Base-by-base conservation (phyloP, 1,284 basidiomycete genomes). In the Boletellus deceptivus region DNA sequence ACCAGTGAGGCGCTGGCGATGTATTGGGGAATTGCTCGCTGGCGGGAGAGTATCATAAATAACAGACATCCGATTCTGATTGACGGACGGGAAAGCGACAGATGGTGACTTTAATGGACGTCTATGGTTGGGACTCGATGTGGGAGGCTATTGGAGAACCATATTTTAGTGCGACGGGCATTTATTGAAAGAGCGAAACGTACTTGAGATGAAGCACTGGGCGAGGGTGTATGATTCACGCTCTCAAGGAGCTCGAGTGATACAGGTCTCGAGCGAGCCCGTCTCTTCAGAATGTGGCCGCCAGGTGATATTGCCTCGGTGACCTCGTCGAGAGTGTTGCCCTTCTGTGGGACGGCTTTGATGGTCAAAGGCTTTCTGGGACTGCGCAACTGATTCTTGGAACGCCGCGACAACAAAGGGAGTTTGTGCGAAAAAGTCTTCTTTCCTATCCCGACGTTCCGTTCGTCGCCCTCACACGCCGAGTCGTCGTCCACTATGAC, bases 231-330 rank as follows among this genome's bases (percentile, higher is more conserved):
- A 50, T 68, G 68, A 55, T 73, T 70, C 35, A 72, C 67, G 51
- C 76, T 77, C 59, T 83, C 75, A 9, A 80, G 72, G 39, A 88
- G 65, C 60, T 89, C 85, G 34, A 78, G 66, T 24, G 86, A 88
- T 9, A 87, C 71, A 2, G 84, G 86, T 43, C 84, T 73, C 31
- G 83, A 80, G 16, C 82, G 79, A 3, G 85, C 85, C 16, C 85
- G 78, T 49, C 86, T 75, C 66, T 89, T 89, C 29, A 74, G 78
- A 50, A 89, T 70, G 64, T 88, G 87, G 0, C 86, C 86, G 20
- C 82, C 83, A 3, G 85, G 86, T 0, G 85, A 89, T 52, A 87
- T 72, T 1, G 82, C 80, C 57, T 84, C 84, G 3, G 75, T 82
- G 22, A 86, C 85, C 55, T 83, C 80, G 18, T 75, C 71, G 46